Evolutionary conservation across 192 early-diverging fungal species (phyloP), one percentile per base, ranked within the genome.

Genomic region (Diversispora epigaea): DNA sequence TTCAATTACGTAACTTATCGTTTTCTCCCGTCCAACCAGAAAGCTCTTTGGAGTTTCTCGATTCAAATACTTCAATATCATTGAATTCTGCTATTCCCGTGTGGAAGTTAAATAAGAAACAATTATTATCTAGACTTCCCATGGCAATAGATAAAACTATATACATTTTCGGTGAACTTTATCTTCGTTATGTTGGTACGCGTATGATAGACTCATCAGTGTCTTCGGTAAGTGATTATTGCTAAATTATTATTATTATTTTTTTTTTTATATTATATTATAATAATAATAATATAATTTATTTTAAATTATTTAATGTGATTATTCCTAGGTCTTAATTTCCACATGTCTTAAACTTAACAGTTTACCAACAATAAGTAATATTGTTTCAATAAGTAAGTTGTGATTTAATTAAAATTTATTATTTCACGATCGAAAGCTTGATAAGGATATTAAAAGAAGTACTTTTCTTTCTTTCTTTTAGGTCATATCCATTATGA

Each of bases 91-190:
- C 40, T 21, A 57, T 71, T 50, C 69, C 69, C 10, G 40, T 56
- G 19, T 56, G 55, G 14, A 54, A 71, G n/a, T 41, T 71, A 39
- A 56, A 32, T 17, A 54, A 17, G 12, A n/a, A 17, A 22, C 19
- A n/a, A 39, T 15, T 71, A 39, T 32, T 71, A 22, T 17, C 50
- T 19, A 71, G 39, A 71, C 25, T 57, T 21, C 52, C 32, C 19
- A 71, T 40, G 19, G 50, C 69, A 43, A 71, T 44, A 57, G 69
- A 71, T 71, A 41, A n/a, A 3, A 19, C 21, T 7, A 40, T 71
- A 19, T 57, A 45, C 5, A 43, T 71, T 44, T 57, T 71, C n/a
- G 54, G 54, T 9, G 69, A 71, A 11, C 19, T 71, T 56, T 71
- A 41, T n/a, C 25, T 71, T 41, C 40, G 69, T 21, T 43, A 44